Conservation (phyloP, 2,329 filamentous ascomycete species). For the Apiospora malaysiana region DNA sequence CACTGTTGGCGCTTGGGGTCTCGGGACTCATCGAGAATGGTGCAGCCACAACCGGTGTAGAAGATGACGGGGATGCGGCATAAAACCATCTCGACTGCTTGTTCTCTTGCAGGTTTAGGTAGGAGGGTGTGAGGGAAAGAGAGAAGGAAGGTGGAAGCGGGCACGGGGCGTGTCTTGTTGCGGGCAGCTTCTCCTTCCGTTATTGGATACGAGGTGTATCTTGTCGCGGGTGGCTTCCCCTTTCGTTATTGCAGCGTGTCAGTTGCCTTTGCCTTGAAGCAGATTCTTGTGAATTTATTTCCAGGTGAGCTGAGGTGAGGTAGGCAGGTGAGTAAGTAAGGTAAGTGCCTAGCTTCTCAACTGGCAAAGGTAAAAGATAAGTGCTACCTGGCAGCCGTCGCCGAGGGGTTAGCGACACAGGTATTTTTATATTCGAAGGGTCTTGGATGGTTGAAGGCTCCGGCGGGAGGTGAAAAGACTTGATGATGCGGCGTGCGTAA, state of each 20-base stretch:
- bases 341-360: background rate
- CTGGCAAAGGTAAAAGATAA: background rate
- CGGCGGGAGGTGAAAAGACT: background rate
- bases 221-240: background rate
- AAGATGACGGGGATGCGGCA: slow-evolving; percentile 8
- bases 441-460: background rate
- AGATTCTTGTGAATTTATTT: background rate
- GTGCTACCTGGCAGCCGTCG: background rate
- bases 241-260: background rate
- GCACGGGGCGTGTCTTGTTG: background rate
- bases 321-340: no score
- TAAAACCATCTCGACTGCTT: background rate
- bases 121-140: background rate
- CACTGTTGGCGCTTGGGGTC: background rate
- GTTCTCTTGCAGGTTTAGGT: background rate
- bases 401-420: background rate
- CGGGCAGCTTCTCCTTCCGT: background rate
- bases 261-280: background rate
- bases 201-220: background rate
- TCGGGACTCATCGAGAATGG: slow-evolving; percentile 4
- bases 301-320: background rate
- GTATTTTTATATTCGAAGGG: slow-evolving; percentile 3
- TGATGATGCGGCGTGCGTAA: slow-evolving; percentile 1
- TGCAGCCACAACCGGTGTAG: slow-evolving; percentile 17
- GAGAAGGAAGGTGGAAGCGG: background rate